A percentile compares a stretch with the other conserved stretches of the same genome.
Evolutionary conservation across 495 filamentous ascomycete species (phyloP).

Genomic region (Penicillium canescens): DNA sequence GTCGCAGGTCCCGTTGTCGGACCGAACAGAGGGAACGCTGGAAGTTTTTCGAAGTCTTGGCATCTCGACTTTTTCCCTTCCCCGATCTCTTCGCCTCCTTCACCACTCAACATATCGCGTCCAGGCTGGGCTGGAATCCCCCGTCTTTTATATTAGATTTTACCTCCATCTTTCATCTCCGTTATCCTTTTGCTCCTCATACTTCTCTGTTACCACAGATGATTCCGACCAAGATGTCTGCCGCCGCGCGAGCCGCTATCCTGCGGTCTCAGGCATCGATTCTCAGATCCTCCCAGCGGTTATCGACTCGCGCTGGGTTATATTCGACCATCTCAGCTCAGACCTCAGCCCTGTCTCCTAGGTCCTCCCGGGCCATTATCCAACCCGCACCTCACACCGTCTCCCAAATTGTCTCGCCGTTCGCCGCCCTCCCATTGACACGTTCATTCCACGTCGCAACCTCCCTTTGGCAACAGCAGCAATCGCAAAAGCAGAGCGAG

Average conservation of each 20-base stretch:
- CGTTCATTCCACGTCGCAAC: constrained; percentile 44
- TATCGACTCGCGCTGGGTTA: constrained; percentile 46
- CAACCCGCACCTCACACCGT: constrained; percentile 27
- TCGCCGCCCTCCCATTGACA: constrained; percentile 40
- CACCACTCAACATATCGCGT: constrained; percentile 27
- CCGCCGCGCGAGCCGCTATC: constrained; percentile 44
- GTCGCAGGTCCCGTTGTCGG: constrained; percentile 29
- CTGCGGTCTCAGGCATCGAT: constrained; percentile 35
- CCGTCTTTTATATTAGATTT: constrained; percentile 11
- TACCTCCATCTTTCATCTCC: constrained; percentile 6
- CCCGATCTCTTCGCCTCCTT: constrained; percentile 24
- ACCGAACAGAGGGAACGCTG: constrained; percentile 36
- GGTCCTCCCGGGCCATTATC: constrained; percentile 9
- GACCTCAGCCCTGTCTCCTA: constrained; percentile 9
- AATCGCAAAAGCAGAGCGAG: constrained; percentile 39
- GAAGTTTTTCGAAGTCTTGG: constrained; percentile 51
- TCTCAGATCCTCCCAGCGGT: constrained; percentile 56
- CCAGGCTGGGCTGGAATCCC: constrained; percentile 27
- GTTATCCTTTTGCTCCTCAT: constrained; percentile 16
- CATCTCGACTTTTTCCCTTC: constrained; percentile 46
- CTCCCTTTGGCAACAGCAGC: constrained; percentile 40
- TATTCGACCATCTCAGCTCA: constrained; percentile 29
- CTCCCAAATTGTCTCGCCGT: constrained; percentile 38
- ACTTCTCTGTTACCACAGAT: constrained; percentile 6
- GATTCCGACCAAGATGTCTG: constrained; percentile 45